These are phyloP conservation scores for Backusella tarrabulga DNA, from an alignment of 192 early-diverging fungal species.

Conservation along the genomic window DNA sequence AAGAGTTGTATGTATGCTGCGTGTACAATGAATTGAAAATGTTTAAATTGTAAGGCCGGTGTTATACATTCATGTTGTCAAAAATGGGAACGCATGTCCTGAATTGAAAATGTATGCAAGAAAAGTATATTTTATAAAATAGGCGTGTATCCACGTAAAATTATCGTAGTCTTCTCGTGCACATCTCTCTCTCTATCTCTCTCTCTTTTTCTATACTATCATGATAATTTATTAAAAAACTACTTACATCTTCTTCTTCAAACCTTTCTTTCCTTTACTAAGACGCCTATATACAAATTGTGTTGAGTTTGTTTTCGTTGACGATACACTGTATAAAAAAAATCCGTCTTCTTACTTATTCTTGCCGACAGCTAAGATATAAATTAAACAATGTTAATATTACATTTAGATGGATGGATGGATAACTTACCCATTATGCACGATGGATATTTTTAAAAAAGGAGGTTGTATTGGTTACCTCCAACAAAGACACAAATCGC, in stretches of 20 bases:
- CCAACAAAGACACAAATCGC: not conserved
- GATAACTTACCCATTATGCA: slow-evolving; percentile 32
- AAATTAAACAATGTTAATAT: not conserved
- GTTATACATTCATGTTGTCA: too few species aligned
- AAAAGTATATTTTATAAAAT: too few species aligned
- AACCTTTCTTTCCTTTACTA: slow-evolving; percentile 83
- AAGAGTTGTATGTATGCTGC: not conserved
- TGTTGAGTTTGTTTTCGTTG: not conserved
- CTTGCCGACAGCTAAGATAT: slow-evolving; percentile 62
- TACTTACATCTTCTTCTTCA: slow-evolving; percentile 88
- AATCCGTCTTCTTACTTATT: slow-evolving; percentile 54
- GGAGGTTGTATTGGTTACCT: not conserved
- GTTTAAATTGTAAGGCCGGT: too few species aligned
- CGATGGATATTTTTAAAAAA: slow-evolving; percentile 4
- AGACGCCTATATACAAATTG: slow-evolving; percentile 60
- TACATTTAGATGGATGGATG: slow-evolving; percentile 13
- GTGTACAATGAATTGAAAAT: too few species aligned
- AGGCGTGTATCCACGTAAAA: too few species aligned
- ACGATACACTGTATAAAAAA: not conserved
- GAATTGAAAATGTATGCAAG: too few species aligned
- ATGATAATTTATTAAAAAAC: too few species aligned
- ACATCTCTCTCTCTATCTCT: not conserved
- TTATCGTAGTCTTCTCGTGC: not conserved
- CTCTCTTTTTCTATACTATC: not conserved
- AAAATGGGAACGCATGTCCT: too few species aligned